Evolutionary conservation across 306 rosid genomes (phyloP).

Genomic region (Morella rubra): DNA sequence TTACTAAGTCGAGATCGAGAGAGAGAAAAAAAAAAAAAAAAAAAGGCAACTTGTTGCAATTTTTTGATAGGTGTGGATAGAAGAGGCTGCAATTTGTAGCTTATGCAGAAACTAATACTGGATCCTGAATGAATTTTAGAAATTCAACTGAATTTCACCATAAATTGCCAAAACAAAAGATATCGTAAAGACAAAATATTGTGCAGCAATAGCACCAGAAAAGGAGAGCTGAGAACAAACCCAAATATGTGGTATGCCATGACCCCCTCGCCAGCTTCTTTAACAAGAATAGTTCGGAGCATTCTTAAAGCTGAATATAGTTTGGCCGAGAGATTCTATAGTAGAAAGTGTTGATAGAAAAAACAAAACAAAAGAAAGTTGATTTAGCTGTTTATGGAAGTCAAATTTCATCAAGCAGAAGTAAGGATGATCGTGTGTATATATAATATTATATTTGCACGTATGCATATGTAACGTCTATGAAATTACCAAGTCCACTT

Average conservation of each 20-base stretch:
- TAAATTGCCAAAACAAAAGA: slow-evolving; percentile 2
- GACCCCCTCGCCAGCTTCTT: slow-evolving; percentile 72
- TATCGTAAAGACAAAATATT: slow-evolving; percentile 7
- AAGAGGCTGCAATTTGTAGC: not conserved
- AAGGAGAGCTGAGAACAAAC: slow-evolving; percentile 39
- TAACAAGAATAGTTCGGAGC: slow-evolving; percentile 63
- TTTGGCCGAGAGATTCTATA: slow-evolving; percentile 73
- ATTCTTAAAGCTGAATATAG: slow-evolving; percentile 62
- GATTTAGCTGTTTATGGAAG: slow-evolving; percentile 6
- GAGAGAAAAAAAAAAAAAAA: not conserved
- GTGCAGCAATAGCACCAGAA: slow-evolving; percentile 2
- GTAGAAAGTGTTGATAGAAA: slow-evolving; percentile 13
- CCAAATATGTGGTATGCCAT: slow-evolving; percentile 84
- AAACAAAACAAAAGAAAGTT: slow-evolving; percentile 5
- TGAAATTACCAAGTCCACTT: slow-evolving; percentile 59
- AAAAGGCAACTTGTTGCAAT: slow-evolving; percentile 28
- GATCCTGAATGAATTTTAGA: slow-evolving; percentile 1
- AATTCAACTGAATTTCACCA: not conserved
- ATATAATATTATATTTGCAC: too few relatives aligned
- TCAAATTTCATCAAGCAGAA: slow-evolving; percentile 23
- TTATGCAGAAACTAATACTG: not conserved
- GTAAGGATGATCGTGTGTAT: not conserved
- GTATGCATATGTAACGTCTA: not conserved
- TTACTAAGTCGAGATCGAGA: slow-evolving; percentile 46
- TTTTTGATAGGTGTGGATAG: not conserved